Base-by-base conservation (phyloP, 768 basidiomycete genomes). In the Naganishia onofrii region DNA sequence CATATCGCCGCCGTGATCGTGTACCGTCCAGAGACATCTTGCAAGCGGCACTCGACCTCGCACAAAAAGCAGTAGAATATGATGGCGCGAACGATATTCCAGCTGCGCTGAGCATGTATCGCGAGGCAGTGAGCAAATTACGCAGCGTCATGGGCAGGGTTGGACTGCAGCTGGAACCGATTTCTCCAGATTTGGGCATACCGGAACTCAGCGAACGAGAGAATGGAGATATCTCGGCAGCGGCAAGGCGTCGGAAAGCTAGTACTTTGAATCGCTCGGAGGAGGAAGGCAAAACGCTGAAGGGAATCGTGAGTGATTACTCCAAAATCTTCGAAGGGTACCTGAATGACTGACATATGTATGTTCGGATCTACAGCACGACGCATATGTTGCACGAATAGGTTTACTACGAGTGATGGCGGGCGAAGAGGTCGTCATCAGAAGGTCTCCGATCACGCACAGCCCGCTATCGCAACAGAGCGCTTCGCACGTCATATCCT, bases 321-420 rank as follows among this genome's bases (percentile, higher is more conserved):
- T 26, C 9, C 21, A 57, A n/a, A 10, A 21, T 51, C 28, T 26
- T 1, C 19, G 2, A 38, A 60, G 10, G 2, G 26, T 34, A 5
- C 9, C 7, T 21, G 29, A 36, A 69, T 15, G 31, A 15, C 15
- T 17, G 42, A 48, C 42, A 3, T 1, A 46, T 21, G 23, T 1
- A 46, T 21, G 23, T 44, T 23, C 36, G 28, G 23, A 66, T 28
- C n/a, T 32, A 5, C 67, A 80, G 79, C 79, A 80, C 63, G 79
- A 80, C 54, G 79, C 79, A 4, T 80, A 80, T 67, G 75, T 79
- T n/a, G 77, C 77, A 23, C 74, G 79, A 17, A 77, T 80, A 63
- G 72, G 71, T 46, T 71, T 80, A 9, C 67, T 80, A 31, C 65
- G 72, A 19, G 73, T 44, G 13, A 72, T 72, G 70, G 56, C 31